A percentile compares a stretch with the other conserved stretches of the same genome.
These are phyloP conservation scores for Aspergillus indologenus DNA, from an alignment of 495 filamentous ascomycete genomes.

Conservation along the genomic window DNA sequence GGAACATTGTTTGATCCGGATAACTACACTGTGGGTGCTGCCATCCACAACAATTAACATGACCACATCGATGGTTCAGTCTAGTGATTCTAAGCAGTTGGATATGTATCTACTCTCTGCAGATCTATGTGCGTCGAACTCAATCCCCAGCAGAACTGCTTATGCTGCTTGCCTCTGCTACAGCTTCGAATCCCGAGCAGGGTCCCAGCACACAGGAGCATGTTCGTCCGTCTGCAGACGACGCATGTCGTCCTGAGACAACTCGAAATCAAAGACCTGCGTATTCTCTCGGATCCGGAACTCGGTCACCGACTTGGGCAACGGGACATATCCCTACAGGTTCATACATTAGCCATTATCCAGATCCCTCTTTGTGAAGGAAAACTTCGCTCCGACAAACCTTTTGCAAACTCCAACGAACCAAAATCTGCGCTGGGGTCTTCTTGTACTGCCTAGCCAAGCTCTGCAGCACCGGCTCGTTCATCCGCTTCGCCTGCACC, in stretches of 20 bases:
- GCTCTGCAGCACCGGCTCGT: slow-evolving; percentile 58
- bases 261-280: slow-evolving; percentile 75
- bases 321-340: slow-evolving; percentile 61
- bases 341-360: slow-evolving; percentile 41
- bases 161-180: not conserved
- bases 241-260: slow-evolving; percentile 59
- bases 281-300: slow-evolving; percentile 68
- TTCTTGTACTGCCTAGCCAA: slow-evolving; percentile 69
- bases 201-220: slow-evolving; percentile 72
- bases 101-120: no score
- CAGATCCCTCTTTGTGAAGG: not conserved
- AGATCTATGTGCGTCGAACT: no score
- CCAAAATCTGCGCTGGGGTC: slow-evolving; percentile 71
- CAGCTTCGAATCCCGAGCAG: slow-evolving; percentile 35
- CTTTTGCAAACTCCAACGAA: slow-evolving; percentile 87
- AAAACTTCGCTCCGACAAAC: slow-evolving; percentile 23
- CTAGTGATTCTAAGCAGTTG: no score
- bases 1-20: not conserved
- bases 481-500: slow-evolving; percentile 61
- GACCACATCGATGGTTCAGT: not conserved
- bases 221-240: slow-evolving; percentile 52
- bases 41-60: not conserved
- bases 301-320: slow-evolving; percentile 62
- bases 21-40: not conserved
- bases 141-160: not conserved